These are phyloP conservation scores for Coemansia sp. DNA, from an alignment of 192 early-diverging fungal species.

Conservation along the genomic window DNA sequence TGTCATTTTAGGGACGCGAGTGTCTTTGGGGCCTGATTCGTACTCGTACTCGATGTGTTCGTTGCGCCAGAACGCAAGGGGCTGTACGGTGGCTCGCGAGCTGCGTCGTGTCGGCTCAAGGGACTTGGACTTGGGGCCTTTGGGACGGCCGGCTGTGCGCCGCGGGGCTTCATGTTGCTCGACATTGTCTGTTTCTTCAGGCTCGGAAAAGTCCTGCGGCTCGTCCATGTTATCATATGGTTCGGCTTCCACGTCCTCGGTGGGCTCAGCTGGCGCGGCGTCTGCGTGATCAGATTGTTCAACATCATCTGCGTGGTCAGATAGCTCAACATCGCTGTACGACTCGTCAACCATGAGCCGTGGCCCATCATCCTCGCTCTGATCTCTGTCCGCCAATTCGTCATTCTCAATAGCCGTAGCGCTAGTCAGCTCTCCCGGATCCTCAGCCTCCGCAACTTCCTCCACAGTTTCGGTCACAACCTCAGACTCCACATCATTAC, in stretches of 20 bases:
- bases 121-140: conserved; percentile 1
- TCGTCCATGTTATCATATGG: not conserved
- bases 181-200: conserved; percentile 3
- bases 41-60: conserved; percentile 54
- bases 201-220: not conserved
- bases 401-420: conserved; percentile 16
- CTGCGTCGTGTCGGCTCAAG: conserved; percentile 27
- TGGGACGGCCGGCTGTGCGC: not conserved
- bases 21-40: conserved; percentile 8
- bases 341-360: not conserved
- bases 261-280: not conserved
- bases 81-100: conserved; percentile 36
- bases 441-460: not conserved
- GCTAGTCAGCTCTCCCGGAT: conserved; percentile 14
- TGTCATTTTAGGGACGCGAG: conserved; percentile 35
- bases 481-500: not conserved
- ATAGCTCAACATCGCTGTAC: not conserved
- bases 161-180: not conserved
- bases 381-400: conserved; percentile 2
- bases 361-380: conserved; percentile 6
- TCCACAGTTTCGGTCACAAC: not conserved
- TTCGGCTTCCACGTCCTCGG: too few species aligned
- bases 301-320: conserved; percentile 1
- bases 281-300: conserved; percentile 8
- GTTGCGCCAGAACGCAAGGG: conserved; percentile 53